Percentiles rank a stretch among this genome's conserved stretches.
Conservation (phyloP, 345 rosid genomes). For the Ceriops decandra region DNA sequence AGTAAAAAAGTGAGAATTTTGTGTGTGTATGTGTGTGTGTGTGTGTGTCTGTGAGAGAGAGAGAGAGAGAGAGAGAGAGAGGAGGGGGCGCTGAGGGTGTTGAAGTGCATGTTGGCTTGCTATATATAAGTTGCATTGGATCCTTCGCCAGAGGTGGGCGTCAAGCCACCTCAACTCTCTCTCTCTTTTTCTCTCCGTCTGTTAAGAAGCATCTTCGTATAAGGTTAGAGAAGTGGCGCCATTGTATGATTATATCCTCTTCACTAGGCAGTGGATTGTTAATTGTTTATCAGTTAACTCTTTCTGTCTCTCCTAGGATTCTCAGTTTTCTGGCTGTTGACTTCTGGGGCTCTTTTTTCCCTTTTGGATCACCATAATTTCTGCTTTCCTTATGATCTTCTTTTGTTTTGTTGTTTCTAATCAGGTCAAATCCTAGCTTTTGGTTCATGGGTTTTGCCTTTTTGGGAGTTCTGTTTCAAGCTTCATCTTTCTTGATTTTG, state of each 20-base stretch:
- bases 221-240: not conserved
- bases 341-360: not conserved
- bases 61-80: no score
- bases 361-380: not conserved
- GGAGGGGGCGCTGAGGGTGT: no score
- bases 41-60: no score
- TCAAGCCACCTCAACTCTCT: slow-evolving; percentile 19
- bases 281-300: not conserved
- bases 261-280: not conserved
- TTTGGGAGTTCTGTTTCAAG: not conserved
- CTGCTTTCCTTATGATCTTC: not conserved
- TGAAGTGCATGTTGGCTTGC: slow-evolving; percentile 15
- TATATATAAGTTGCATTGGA: slow-evolving; percentile 56
- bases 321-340: not conserved
- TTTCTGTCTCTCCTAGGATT: slow-evolving; percentile 6
- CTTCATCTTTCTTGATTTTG: no score
- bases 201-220: slow-evolving; percentile 16
- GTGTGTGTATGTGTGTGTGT: no score
- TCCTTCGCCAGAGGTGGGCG: slow-evolving; percentile 65
- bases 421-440: not conserved
- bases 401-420: not conserved
- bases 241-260: slow-evolving; percentile 1
- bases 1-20: no score
- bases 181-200: not conserved
- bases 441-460: not conserved